Evolutionary conservation across 148 eudicot genomes (phyloP).

Genomic region (Rhododendron ovatum): DNA sequence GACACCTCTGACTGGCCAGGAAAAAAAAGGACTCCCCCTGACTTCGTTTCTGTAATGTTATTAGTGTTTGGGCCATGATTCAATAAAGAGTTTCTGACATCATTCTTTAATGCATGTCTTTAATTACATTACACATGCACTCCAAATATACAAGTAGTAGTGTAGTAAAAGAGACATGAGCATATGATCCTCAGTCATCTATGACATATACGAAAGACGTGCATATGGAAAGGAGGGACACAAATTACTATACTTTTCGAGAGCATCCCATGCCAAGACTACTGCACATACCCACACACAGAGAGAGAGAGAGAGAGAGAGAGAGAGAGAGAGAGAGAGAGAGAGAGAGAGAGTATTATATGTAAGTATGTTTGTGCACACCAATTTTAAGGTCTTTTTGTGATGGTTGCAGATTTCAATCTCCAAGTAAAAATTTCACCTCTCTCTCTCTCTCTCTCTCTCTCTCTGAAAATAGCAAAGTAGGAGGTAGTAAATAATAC

Average conservation of each 20-base stretch:
- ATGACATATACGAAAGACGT: not conserved
- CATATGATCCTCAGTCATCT: not conserved
- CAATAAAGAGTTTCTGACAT: not conserved
- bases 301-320: no score
- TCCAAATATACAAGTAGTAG: no score
- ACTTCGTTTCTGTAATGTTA: no score
- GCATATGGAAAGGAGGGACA: not conserved
- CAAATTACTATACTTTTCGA: not conserved
- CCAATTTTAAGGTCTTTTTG: no score
- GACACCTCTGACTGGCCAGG: accelerated
- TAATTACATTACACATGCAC: not conserved
- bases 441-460: not conserved
- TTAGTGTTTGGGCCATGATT: not conserved
- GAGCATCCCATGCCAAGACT: not conserved
- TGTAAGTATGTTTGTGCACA: no score
- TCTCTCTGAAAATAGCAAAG: not conserved
- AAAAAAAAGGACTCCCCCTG: no score
- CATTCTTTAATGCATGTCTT: not conserved
- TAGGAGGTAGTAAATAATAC: not conserved
- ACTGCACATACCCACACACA: not conserved
- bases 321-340: no score
- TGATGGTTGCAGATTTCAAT: no score
- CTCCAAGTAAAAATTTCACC: no score
- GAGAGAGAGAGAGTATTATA: no score
- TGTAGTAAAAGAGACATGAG: not conserved